Percentiles rank a stretch among this genome's conserved stretches.
Conservation (phyloP, 345 rosid species). For the Gossypium stocksii region DNA sequence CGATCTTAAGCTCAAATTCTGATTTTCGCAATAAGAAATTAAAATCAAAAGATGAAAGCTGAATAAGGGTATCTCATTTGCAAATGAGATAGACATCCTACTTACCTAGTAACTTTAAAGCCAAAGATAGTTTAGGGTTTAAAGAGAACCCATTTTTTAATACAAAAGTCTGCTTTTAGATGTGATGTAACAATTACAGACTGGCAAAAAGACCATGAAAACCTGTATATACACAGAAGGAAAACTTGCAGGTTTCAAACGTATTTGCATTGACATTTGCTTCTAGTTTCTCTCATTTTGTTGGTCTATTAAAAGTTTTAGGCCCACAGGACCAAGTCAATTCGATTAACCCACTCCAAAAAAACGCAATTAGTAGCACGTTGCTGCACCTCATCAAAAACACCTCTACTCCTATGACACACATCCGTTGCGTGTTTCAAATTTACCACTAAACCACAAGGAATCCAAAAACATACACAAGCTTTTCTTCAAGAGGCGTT, state of each 20-base stretch:
- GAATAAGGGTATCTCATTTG: no score
- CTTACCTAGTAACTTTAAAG: neutral
- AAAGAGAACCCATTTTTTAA: neutral
- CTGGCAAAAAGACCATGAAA: neutral
- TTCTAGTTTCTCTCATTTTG: neutral
- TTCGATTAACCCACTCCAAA: neutral
- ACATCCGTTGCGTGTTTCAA: neutral
- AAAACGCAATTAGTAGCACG: neutral
- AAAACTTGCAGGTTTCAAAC: neutral
- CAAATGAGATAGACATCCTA: neutral
- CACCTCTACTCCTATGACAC: neutral
- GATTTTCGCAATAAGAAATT: no score
- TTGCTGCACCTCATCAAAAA: conserved; percentile 2
- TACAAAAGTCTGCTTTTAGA: neutral
- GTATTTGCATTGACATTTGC: neutral
- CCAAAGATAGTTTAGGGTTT: no score
- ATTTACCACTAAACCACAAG: conserved; percentile 12
- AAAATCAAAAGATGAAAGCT: no score
- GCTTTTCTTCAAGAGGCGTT: conserved; percentile 5
- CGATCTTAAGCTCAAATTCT: no score
- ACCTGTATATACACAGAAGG: neutral
- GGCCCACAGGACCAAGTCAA: conserved; percentile 13
- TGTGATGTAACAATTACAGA: neutral
- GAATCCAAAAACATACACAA: conserved; percentile 12
- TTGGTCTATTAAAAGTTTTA: conserved; percentile 12